These are phyloP conservation scores for Pneumocystis oryctolagi DNA, from an alignment of 1,139 yeast genomes.

Conservation along the genomic window DNA sequence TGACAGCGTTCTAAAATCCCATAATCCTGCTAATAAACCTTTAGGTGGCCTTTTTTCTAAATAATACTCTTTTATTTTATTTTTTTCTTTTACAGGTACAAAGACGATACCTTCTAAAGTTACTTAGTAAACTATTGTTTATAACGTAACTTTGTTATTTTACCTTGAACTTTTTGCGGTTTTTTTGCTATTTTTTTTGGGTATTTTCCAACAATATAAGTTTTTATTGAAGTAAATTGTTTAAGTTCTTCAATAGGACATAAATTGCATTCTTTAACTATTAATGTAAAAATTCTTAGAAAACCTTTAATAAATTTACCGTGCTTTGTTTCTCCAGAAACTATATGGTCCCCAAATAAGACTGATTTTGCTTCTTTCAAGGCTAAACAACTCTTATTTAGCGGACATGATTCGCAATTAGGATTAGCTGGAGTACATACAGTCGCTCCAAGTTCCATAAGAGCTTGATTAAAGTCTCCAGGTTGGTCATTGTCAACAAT, in stretches of 20 bases:
- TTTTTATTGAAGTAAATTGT: constrained; percentile 4
- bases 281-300: background rate
- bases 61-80: background rate
- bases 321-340: background rate
- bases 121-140: background rate
- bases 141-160: background rate
- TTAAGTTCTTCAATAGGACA: constrained; percentile 6
- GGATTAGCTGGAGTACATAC: constrained; percentile 10
- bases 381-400: constrained; percentile 7
- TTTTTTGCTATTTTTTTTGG: constrained; percentile 9
- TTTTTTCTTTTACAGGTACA: constrained; percentile 1
- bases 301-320: background rate
- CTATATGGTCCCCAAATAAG: background rate
- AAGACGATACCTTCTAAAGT: background rate
- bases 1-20: constrained; percentile 9
- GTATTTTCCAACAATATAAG: constrained; percentile 6
- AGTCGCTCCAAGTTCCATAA: constrained; percentile 13
- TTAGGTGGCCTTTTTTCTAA: constrained; percentile 9
- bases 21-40: constrained; percentile 13
- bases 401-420: constrained; percentile 6
- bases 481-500: constrained; percentile 8
- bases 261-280: background rate
- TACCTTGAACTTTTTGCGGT: constrained; percentile 5
- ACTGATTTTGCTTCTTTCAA: constrained; percentile 3
- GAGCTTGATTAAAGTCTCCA: constrained; percentile 10